A percentile compares a stretch with the other conserved stretches of the same genome.
phyloP scores from a whole-genome alignment of 2,329 filamentous ascomycete species.

The Xylaria digitata region DNA sequence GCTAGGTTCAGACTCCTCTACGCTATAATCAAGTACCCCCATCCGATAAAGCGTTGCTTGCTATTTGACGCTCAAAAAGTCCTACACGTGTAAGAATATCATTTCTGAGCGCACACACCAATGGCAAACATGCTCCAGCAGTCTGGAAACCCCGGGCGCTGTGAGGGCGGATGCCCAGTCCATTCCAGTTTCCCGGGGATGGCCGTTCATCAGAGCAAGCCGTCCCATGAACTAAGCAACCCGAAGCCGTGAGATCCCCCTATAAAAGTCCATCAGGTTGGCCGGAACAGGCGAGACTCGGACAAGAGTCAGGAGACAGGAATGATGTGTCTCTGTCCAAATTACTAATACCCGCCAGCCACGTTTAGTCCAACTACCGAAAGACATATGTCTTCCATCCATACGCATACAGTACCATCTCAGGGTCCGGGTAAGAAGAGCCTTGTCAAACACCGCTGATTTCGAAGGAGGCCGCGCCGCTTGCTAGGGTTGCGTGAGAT shows the following conservation, averaged over 20 bases:
- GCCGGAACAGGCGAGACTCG: constrained; percentile 29
- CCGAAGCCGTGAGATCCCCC: not conserved
- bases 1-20: constrained; percentile 28
- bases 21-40: not conserved
- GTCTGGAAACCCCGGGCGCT: constrained; percentile 9
- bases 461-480: constrained; percentile 18
- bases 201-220: constrained; percentile 3
- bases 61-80: constrained; percentile 11
- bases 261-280: constrained; percentile 9
- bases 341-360: constrained; percentile 28
- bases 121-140: constrained; percentile 25
- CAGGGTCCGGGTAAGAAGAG: constrained; percentile 18
- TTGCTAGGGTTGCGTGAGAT: constrained; percentile 26
- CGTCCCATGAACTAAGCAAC: not conserved
- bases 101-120: constrained; percentile 14
- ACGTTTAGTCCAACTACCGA: constrained; percentile 30
- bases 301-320: constrained; percentile 26
- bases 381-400: constrained; percentile 28
- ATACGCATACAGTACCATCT: constrained; percentile 13
- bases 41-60: constrained; percentile 18
- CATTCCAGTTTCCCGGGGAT: constrained; percentile 20
- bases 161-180: constrained; percentile 12
- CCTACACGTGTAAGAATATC: constrained; percentile 13
- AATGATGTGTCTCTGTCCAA: constrained; percentile 34
- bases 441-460: constrained; percentile 8